These are phyloP conservation scores for Castanospermum australe DNA, from an alignment of 306 rosid species.

Conservation along the genomic window DNA sequence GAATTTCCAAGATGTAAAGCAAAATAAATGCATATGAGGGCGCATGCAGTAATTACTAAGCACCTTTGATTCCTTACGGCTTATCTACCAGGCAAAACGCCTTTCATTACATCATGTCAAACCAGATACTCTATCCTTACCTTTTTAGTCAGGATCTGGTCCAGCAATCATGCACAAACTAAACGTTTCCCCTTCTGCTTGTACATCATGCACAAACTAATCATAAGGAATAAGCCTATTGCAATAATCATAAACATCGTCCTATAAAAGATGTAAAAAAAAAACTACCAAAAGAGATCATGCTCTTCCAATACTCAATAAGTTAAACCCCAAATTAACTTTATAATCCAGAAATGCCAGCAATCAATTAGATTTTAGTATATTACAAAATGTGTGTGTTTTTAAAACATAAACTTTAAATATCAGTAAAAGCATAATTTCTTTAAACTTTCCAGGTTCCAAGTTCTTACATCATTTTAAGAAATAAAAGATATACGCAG, in stretches of 20 bases:
- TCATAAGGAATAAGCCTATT: background rate
- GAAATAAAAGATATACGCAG: background rate
- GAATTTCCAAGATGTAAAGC: background rate
- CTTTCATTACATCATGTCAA: background rate
- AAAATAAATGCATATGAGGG: background rate
- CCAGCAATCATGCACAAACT: background rate
- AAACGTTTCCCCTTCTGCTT: background rate
- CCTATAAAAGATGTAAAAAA: background rate
- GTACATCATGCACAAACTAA: background rate
- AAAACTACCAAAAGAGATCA: background rate
- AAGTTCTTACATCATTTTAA: background rate
- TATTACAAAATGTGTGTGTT: background rate
- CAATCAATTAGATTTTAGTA: background rate
- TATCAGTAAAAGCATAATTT: background rate
- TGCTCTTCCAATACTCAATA: background rate
- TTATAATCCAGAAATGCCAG: background rate
- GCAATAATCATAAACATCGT: background rate
- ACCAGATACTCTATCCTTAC: background rate
- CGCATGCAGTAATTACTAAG: background rate
- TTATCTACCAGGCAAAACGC: background rate
- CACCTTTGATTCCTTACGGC: background rate
- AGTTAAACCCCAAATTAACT: background rate
- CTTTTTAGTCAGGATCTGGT: background rate
- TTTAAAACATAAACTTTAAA: background rate
- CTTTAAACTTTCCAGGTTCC: background rate